Evolutionary conservation across 2,329 filamentous ascomycete genomes (phyloP).

Genomic region (Cyphellophora europaea): DNA sequence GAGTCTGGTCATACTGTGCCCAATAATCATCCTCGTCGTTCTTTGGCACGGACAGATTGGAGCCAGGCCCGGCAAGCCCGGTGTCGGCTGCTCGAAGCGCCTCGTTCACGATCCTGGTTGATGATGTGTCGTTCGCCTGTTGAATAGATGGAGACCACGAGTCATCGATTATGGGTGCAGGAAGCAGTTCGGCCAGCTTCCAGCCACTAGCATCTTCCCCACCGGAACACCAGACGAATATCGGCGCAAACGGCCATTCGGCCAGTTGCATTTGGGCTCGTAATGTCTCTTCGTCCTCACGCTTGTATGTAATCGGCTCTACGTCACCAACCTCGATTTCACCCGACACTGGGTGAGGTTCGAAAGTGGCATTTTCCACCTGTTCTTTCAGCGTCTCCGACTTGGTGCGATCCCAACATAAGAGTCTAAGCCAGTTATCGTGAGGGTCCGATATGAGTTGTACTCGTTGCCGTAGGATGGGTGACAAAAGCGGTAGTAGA

Average conservation of each 20-base stretch:
- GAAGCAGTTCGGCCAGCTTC: constrained; percentile 51
- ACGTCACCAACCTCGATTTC: constrained; percentile 54
- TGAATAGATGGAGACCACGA: constrained; percentile 44
- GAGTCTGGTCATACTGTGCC: constrained; percentile 53
- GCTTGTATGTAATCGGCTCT: constrained; percentile 45
- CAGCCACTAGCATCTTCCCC: constrained; percentile 48
- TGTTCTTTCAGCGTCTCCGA: constrained; percentile 44
- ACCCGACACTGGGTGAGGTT: constrained; percentile 56
- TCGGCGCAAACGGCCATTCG: constrained; percentile 45
- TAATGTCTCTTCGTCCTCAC: constrained; percentile 53
- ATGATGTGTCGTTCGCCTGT: constrained; percentile 43
- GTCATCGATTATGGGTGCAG: constrained; percentile 38
- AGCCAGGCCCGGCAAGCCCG: constrained; percentile 14
- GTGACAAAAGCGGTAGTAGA: constrained; percentile 51
- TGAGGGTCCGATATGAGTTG: constrained; percentile 38
- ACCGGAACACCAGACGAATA: constrained; percentile 53
- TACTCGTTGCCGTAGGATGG: constrained; percentile 54
- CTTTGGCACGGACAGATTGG: constrained; percentile 22
- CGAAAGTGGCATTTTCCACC: constrained; percentile 46
- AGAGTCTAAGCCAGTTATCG: constrained; percentile 48
- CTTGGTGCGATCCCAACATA: constrained; percentile 48
- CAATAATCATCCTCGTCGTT: constrained; percentile 57
- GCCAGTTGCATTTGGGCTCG: constrained; percentile 44
- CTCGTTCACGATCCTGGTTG: constrained; percentile 27
- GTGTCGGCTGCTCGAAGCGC: constrained; percentile 24